These are phyloP conservation scores for Leucogyrophana mollusca DNA, from an alignment of 768 basidiomycete genomes.

Conservation along the genomic window DNA sequence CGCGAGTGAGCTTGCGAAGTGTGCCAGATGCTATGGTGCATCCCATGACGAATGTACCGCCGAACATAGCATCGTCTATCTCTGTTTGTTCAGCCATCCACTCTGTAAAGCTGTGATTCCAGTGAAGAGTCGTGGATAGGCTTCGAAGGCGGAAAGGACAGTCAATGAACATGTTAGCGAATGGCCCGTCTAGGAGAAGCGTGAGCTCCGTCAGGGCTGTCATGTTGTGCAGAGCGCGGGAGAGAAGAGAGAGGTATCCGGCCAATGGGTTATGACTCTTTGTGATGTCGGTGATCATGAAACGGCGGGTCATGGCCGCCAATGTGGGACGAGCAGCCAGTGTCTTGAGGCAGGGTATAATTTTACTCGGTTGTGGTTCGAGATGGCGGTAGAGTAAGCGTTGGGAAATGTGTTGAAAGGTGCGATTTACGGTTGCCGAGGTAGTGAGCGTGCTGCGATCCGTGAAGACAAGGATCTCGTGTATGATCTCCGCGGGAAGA, in stretches of 20 bases:
- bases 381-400: constrained; percentile 8
- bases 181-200: constrained; percentile 20
- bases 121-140: constrained; percentile 20
- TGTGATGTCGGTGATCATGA: constrained; percentile 6
- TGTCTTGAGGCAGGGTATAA: constrained; percentile 12
- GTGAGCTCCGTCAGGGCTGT: constrained; percentile 21
- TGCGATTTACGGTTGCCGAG: neutral
- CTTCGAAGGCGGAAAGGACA: constrained; percentile 24
- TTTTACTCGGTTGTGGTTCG: neutral
- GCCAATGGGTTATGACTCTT: neutral
- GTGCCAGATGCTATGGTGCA: constrained; percentile 9
- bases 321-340: constrained; percentile 7
- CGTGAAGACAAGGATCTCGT: constrained; percentile 6
- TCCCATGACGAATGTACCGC: constrained; percentile 14
- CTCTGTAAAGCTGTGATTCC: constrained; percentile 17
- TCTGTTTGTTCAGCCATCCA: constrained; percentile 19
- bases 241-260: constrained; percentile 12
- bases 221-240: constrained; percentile 19
- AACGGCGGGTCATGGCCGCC: constrained; percentile 7
- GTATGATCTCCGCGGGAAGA: constrained; percentile 10
- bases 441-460: constrained; percentile 5
- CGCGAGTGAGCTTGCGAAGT: constrained; percentile 18
- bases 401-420: constrained; percentile 7
- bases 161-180: constrained; percentile 16
- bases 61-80: constrained; percentile 20